Conservation (phyloP, 164 flowering plant genomes). For the Santalum album region DNA sequence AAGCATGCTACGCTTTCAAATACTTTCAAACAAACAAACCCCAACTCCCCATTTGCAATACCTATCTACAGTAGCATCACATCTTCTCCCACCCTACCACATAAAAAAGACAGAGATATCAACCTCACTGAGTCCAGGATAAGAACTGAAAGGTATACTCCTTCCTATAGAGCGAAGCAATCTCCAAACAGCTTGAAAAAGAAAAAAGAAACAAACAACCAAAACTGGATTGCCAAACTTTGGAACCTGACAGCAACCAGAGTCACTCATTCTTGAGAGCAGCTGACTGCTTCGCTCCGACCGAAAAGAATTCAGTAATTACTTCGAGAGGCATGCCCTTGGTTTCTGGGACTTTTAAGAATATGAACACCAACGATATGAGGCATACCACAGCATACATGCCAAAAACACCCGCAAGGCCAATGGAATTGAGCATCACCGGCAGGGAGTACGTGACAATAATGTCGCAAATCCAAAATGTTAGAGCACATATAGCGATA, state of each 20-base stretch:
- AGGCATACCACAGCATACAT: constrained; percentile 19
- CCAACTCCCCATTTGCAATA: too few species aligned
- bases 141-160: not conserved
- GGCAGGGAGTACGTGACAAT: constrained; percentile 26
- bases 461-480: constrained; percentile 25
- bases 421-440: constrained; percentile 20
- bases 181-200: too few species aligned
- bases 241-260: not conserved
- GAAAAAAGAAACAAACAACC: not conserved
- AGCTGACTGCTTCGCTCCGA: constrained; percentile 19
- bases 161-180: not conserved
- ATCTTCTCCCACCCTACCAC: too few species aligned
- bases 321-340: constrained; percentile 15
- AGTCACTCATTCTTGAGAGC: constrained; percentile 1
- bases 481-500: constrained; percentile 26
- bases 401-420: constrained; percentile 23
- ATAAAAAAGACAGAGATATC: too few species aligned
- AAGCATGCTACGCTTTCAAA: too few species aligned
- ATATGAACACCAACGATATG: constrained; percentile 22
- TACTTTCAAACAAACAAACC: too few species aligned
- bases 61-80: too few species aligned
- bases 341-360: constrained; percentile 30
- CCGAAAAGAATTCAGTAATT: constrained; percentile 26
- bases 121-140: too few species aligned
- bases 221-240: not conserved